Evolutionary conservation across 2,329 filamentous ascomycete genomes (phyloP).

Genomic region (Pestalotiopsis sp.): DNA sequence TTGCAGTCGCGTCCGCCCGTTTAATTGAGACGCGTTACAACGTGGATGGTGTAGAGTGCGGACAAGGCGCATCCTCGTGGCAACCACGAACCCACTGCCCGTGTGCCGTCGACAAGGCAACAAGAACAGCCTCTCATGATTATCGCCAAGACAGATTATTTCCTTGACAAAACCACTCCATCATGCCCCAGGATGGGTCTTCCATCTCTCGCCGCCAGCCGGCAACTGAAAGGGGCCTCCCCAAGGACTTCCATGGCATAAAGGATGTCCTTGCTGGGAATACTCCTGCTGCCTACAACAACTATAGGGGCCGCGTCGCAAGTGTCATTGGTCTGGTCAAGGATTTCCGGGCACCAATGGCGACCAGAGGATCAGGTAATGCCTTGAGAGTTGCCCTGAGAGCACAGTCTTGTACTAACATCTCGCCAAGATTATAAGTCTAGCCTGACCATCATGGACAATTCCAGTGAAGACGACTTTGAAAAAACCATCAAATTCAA

Average conservation of each 20-base stretch:
- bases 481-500: conserved; percentile 49
- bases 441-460: conserved; percentile 63
- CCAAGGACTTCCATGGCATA: conserved; percentile 41
- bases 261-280: conserved; percentile 44
- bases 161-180: background rate
- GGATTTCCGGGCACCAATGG: conserved; percentile 59
- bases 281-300: conserved; percentile 23
- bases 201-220: background rate
- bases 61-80: background rate
- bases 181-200: background rate
- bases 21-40: conserved; percentile 8
- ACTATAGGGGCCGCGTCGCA: conserved; percentile 37
- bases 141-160: background rate
- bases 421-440: conserved; percentile 58
- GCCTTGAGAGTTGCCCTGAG: conserved; percentile 1
- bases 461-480: conserved; percentile 49
- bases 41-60: background rate
- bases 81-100: background rate
- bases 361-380: conserved; percentile 55
- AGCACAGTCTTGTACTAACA: background rate
- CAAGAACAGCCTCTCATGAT: background rate
- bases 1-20: background rate
- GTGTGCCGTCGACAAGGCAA: background rate
- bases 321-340: conserved; percentile 73
- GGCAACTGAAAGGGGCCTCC: background rate